Conservation (phyloP, 768 basidiomycete species). For the Suillus paluster region DNA sequence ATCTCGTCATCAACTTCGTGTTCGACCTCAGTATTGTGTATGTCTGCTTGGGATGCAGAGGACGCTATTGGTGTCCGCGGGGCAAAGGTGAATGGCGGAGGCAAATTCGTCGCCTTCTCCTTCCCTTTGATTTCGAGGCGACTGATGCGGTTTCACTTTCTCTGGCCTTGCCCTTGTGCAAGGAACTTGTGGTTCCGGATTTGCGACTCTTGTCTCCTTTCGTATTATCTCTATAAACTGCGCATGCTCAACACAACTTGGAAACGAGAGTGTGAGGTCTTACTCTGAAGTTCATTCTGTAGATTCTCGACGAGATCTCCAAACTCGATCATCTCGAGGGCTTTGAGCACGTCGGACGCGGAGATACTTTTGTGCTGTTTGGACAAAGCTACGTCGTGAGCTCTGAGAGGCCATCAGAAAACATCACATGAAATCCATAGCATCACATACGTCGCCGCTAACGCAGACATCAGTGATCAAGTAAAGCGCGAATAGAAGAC, state of each 20-base stretch:
- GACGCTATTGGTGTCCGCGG: constrained; percentile 33
- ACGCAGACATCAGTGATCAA: constrained; percentile 9
- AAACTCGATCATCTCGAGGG: constrained; percentile 78
- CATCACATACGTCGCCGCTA: constrained; percentile 50
- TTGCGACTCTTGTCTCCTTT: constrained; percentile 62
- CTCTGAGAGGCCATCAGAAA: no score
- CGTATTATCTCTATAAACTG: constrained; percentile 67
- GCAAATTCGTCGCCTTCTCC: constrained; percentile 20
- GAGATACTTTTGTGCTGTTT: constrained; percentile 89
- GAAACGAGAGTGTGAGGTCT: constrained; percentile 20
- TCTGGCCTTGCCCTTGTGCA: constrained; percentile 33
- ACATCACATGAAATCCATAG: neutral
- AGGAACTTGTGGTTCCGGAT: constrained; percentile 26
- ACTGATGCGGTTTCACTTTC: constrained; percentile 38
- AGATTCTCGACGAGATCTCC: constrained; percentile 68
- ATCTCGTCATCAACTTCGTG: constrained; percentile 32
- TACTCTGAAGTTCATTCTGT: constrained; percentile 66
- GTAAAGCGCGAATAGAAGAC: neutral
- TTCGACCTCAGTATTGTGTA: constrained; percentile 25
- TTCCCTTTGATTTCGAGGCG: constrained; percentile 29
- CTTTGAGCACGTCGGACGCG: constrained; percentile 88
- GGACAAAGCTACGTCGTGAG: constrained; percentile 85
- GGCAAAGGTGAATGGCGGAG: constrained; percentile 32
- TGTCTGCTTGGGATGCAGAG: constrained; percentile 26
- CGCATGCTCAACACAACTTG: neutral